A percentile compares a stretch with the other conserved stretches of the same genome.
Conservation (phyloP, 164 flowering plant genomes). For the Tetrastigma voinierianum region DNA sequence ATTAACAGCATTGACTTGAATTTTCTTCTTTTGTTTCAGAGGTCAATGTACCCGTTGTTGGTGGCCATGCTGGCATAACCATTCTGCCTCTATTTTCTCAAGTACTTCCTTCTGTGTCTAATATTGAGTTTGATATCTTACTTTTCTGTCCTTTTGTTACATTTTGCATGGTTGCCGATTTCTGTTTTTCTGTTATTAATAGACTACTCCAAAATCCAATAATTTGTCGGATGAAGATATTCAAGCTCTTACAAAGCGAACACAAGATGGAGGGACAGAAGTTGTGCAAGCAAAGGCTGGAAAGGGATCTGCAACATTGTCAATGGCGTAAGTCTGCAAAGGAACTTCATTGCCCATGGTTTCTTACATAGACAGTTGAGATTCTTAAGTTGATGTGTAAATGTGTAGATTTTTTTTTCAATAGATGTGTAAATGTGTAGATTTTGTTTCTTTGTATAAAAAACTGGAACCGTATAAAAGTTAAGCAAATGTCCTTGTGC, state of each 20-base stretch:
- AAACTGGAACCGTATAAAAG: too few relatives aligned
- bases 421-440: too few relatives aligned
- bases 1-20: neutral
- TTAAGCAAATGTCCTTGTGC: too few relatives aligned
- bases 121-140: neutral
- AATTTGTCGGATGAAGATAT: slow-evolving; percentile 66
- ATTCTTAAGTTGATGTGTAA: too few relatives aligned
- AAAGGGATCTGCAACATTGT: slow-evolving; percentile 96
- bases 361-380: neutral
- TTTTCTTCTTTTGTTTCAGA: slow-evolving; percentile 40
- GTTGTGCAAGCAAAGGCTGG: slow-evolving; percentile 99
- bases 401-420: neutral
- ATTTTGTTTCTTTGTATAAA: neutral
- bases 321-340: slow-evolving; percentile 87
- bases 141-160: neutral
- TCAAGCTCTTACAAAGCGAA: slow-evolving; percentile 75
- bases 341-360: neutral
- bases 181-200: neutral
- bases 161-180: neutral
- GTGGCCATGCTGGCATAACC: slow-evolving; percentile 98
- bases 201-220: slow-evolving; percentile 82
- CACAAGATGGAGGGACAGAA: slow-evolving; percentile 97
- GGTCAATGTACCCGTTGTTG: slow-evolving; percentile 93
- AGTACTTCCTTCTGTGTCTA: slow-evolving; percentile 27
- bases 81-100: slow-evolving; percentile 96